Conservation (phyloP, 139 green algal genomes). For the Chlamydomonas sp. region DNA sequence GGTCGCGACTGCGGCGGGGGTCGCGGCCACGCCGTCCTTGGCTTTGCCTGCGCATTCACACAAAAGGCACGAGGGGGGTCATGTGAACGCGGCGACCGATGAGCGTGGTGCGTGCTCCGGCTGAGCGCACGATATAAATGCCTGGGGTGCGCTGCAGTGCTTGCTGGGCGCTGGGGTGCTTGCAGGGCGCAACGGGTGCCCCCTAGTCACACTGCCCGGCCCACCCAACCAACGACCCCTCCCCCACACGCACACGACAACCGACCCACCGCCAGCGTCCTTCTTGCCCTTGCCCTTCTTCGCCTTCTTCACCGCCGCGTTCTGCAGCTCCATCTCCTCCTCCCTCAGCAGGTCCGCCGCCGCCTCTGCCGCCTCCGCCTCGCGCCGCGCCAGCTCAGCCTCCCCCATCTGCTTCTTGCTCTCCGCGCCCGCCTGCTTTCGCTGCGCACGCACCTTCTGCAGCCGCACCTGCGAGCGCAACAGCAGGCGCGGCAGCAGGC, state of each 20-base stretch:
- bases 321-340: neutral
- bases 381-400: neutral
- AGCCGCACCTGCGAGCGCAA: neutral
- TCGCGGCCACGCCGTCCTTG: too few species aligned
- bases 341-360: neutral
- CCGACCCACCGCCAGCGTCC: neutral
- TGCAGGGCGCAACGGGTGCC: too few species aligned
- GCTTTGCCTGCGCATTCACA: too few species aligned
- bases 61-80: too few species aligned
- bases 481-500: too few species aligned
- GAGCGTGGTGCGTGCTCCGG: too few species aligned
- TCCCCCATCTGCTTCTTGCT: neutral
- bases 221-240: neutral
- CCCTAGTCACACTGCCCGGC: neutral
- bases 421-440: neutral
- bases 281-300: constrained; percentile 6
- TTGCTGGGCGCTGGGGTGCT: too few species aligned
- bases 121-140: too few species aligned
- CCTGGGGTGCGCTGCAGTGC: too few species aligned
- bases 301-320: neutral
- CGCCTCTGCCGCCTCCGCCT: neutral
- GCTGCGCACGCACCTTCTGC: neutral
- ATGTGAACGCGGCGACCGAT: too few species aligned
- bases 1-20: too few species aligned
- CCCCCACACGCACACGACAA: neutral